These are phyloP conservation scores for Blastocladiella emersonii DNA, from an alignment of 371 early-diverging fungal genomes.

Conservation along the genomic window DNA sequence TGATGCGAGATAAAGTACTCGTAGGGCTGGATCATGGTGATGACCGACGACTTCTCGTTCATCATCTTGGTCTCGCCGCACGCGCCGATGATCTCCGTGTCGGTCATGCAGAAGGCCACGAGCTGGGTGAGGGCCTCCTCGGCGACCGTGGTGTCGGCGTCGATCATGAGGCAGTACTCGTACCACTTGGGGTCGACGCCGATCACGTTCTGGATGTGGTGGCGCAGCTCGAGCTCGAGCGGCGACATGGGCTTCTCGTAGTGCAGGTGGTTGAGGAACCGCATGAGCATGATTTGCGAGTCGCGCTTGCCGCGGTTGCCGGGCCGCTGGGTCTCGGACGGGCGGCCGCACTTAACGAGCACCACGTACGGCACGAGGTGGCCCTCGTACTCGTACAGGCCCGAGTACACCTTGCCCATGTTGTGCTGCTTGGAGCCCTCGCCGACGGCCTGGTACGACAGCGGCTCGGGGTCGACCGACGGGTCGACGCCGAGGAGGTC, in stretches of 20 bases:
- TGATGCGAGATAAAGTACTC: constrained; percentile 83
- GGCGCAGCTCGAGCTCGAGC: constrained; percentile 78
- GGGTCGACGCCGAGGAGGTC: constrained; percentile 87
- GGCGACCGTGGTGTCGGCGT: constrained; percentile 51
- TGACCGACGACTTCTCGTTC: constrained; percentile 80
- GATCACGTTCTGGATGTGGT: constrained; percentile 74
- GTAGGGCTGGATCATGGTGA: constrained; percentile 85
- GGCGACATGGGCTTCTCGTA: constrained; percentile 72
- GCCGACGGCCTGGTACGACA: constrained; percentile 83
- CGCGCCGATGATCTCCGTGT: constrained; percentile 64
- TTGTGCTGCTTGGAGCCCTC: constrained; percentile 84
- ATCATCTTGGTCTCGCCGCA: constrained; percentile 73
- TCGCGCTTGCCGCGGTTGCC: constrained; percentile 99
- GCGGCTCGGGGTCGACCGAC: constrained; percentile 73
- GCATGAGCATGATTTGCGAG: constrained; percentile 97
- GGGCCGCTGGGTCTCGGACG: constrained; percentile 60
- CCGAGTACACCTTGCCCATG: constrained; percentile 95
- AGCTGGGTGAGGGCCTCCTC: constrained; percentile 50
- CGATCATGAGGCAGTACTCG: constrained; percentile 48
- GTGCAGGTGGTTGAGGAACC: constrained; percentile 94
- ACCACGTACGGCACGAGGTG: constrained; percentile 88
- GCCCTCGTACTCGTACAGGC: constrained; percentile 80
- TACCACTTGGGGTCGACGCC: constrained; percentile 66
- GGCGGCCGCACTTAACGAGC: constrained; percentile 83
- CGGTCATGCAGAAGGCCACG: constrained; percentile 57